Base-by-base conservation (phyloP, 2,329 filamentous ascomycete species). In the Mycosphaerella arachidis region DNA sequence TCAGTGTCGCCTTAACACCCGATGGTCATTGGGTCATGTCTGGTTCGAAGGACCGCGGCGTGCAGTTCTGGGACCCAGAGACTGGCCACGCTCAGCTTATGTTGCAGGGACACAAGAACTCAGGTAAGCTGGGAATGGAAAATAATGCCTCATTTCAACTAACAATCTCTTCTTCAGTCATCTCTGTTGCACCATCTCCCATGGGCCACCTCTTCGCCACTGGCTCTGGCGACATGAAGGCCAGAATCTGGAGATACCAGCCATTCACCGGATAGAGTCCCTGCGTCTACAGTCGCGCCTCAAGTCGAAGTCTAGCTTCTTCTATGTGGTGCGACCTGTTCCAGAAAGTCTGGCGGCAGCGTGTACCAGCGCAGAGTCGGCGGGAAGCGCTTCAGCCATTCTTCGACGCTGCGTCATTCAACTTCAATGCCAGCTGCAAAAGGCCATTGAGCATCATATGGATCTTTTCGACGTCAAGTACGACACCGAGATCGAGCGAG, bases 21-120 rank as follows among this genome's bases (percentile, higher is more conserved):
- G 92, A 97, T 74, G 90, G 90, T 64, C 85, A 88, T 70, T 99
- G 94, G 94, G 93, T 99, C 59, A 88, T 99, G 77, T 96, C 91
- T 64, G 94, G 94, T 48, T 96, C 92, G 63, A 99, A 99, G 81
- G 94, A 99, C 73, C 86, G 94, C 55, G 93, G 94, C 53, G 94
- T 99, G 24, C 94, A 97, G 74, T 97, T 99, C 82, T 99, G 94
- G 94, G 93, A 99, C 72, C 93, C 94, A 20, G 85, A 88, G 70
- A 97, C 92, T 20, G 94, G 93, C 37, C 88, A 90, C 67, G 95
- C 93, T 1, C 93, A 97, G 78, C 88, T 99, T 74, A 97, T 97
- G 94, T 84, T 99, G 63, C 94, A 97, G 76, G 94, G 94, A 29
- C 94, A 99, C 75, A 97, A 97, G 83, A 97, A 97, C 78, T 96